phyloP scores from a whole-genome alignment of 1,139 yeast genomes.

The Sugiyamaella grinbergsii region DNA sequence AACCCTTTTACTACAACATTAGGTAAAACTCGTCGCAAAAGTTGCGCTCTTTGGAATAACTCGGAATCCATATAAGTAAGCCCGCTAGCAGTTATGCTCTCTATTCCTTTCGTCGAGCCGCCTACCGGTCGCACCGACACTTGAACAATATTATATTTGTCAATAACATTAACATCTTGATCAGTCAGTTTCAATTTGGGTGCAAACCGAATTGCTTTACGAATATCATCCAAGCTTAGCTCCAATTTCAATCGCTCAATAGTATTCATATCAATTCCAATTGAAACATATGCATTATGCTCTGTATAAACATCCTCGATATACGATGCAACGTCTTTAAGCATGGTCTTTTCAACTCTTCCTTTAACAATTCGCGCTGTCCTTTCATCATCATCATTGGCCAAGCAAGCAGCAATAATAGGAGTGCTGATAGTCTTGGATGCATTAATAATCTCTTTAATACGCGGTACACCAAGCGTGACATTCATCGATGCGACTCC shows the following conservation, averaged over 20 bases:
- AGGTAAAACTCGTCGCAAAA: constrained; percentile 81
- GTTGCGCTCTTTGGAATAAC: constrained; percentile 86
- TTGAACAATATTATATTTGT: constrained; percentile 63
- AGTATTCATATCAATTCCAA: constrained; percentile 79
- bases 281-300: constrained; percentile 73
- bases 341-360: constrained; percentile 86
- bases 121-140: constrained; percentile 70
- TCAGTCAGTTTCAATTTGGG: constrained; percentile 84
- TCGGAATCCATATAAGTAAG: constrained; percentile 54
- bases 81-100: constrained; percentile 31
- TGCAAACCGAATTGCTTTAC: constrained; percentile 76
- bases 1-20: constrained; percentile 90
- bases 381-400: constrained; percentile 91
- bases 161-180: constrained; percentile 69
- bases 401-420: constrained; percentile 90
- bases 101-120: constrained; percentile 40
- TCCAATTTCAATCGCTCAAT: constrained; percentile 91
- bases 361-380: constrained; percentile 99
- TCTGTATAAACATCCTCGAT: constrained; percentile 93
- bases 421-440: constrained; percentile 95
- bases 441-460: constrained; percentile 96
- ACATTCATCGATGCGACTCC: constrained; percentile 99
- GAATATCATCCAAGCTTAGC: constrained; percentile 80
- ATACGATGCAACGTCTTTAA: constrained; percentile 82
- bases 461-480: constrained; percentile 98